Conservation (phyloP, 2,329 filamentous ascomycete species). For the Zymoseptoria crescenta region DNA sequence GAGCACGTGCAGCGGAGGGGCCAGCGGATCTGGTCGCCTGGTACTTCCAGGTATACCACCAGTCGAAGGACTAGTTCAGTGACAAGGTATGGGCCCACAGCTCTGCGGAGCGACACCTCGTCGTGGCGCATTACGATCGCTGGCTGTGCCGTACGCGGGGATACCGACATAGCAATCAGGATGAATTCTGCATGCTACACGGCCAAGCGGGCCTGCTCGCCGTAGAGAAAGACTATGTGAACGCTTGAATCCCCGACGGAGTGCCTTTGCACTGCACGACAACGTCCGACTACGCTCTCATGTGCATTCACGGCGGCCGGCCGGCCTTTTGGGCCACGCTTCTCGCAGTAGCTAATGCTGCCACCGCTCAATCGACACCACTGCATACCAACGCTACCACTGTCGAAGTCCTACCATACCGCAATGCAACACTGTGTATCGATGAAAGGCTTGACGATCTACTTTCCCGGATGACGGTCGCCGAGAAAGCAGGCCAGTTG, state of each 20-base stretch:
- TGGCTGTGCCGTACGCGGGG: background rate
- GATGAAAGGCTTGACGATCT: constrained; percentile 44
- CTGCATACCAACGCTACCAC: background rate
- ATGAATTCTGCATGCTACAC: background rate
- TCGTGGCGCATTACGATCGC: background rate
- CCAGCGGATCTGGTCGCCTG: background rate
- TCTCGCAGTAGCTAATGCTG: background rate
- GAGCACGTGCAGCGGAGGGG: background rate
- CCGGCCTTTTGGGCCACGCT: background rate
- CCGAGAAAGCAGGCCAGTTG: constrained; percentile 44
- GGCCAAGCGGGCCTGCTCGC: background rate
- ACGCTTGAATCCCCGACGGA: background rate
- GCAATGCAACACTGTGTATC: constrained; percentile 34
- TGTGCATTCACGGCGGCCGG: background rate
- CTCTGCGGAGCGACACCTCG: background rate
- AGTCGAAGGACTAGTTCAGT: too few relatives aligned
- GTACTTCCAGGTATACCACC: too few relatives aligned
- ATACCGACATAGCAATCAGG: background rate
- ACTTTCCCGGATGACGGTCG: constrained; percentile 39
- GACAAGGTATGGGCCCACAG: too few relatives aligned
- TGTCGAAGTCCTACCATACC: constrained; percentile 23
- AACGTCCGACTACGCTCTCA: background rate
- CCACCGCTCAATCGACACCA: background rate
- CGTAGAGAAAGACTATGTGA: background rate
- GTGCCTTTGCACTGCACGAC: background rate